Evolutionary conservation across 768 basidiomycete genomes (phyloP).

Genomic region (Macrocybe gigantea): DNA sequence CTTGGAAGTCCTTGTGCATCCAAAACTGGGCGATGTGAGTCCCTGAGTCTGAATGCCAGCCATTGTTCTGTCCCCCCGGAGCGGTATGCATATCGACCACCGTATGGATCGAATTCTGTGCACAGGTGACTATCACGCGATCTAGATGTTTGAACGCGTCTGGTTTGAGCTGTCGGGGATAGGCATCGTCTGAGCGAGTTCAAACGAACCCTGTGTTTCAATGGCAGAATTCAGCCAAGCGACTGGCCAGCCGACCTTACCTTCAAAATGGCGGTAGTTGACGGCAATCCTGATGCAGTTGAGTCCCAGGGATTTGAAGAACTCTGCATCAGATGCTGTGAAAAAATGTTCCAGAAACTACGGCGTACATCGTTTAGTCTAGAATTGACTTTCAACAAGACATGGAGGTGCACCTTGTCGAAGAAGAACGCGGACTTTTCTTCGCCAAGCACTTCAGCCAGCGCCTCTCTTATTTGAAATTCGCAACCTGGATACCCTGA

Average conservation of each 20-base stretch:
- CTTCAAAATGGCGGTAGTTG: constrained; percentile 73
- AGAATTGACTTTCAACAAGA: constrained; percentile 21
- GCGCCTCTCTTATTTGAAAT: constrained; percentile 65
- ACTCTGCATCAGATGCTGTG: constrained; percentile 63
- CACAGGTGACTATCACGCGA: constrained; percentile 68
- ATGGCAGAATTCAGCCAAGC: constrained; percentile 15
- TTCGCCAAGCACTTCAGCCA: constrained; percentile 59
- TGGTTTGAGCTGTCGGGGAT: constrained; percentile 72
- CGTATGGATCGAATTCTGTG: constrained; percentile 68
- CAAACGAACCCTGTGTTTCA: not conserved
- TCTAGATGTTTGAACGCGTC: constrained; percentile 80
- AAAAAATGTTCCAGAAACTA: constrained; percentile 86
- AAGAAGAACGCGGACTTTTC: constrained; percentile 76
- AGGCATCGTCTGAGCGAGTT: constrained; percentile 51
- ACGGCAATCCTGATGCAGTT: constrained; percentile 77
- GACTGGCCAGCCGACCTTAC: constrained; percentile 45
- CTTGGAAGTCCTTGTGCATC: constrained; percentile 80
- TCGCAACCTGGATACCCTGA: constrained; percentile 78
- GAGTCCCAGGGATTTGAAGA: constrained; percentile 73
- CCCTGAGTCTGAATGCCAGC: constrained; percentile 80
- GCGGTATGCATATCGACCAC: constrained; percentile 78
- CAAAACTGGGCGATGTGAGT: constrained; percentile 68
- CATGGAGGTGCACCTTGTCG: constrained; percentile 65
- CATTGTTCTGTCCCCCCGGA: constrained; percentile 67
- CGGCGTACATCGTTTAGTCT: not conserved